Conservation (phyloP, 805 yeast genomes). For the Wickerhamiella vanderwaltii region DNA sequence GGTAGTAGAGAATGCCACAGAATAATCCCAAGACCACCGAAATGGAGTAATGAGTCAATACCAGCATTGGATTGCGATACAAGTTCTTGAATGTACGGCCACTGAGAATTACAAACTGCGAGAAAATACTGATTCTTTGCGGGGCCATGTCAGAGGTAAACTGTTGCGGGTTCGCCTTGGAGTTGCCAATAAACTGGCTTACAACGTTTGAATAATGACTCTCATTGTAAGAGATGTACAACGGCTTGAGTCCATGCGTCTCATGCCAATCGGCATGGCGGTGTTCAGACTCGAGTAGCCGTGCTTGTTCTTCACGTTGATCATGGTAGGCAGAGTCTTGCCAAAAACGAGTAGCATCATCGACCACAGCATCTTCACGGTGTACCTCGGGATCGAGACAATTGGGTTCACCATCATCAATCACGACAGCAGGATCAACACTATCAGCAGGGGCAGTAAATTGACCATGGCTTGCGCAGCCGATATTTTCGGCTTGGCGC, state of each 20-base stretch:
- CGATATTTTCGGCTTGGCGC: background rate
- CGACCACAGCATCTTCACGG: constrained; percentile 16
- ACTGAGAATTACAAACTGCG: constrained; percentile 63
- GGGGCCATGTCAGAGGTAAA: constrained; percentile 17
- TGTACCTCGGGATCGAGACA: constrained; percentile 18
- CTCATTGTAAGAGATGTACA: constrained; percentile 24
- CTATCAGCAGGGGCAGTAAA: background rate
- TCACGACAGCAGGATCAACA: background rate
- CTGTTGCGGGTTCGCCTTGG: constrained; percentile 4
- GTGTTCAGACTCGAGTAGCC: constrained; percentile 9
- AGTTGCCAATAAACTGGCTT: constrained; percentile 19
- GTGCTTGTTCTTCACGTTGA: constrained; percentile 10
- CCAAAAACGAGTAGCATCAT: constrained; percentile 21
- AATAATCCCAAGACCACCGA: constrained; percentile 67
- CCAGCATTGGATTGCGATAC: constrained; percentile 82
- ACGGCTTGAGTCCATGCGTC: constrained; percentile 22
- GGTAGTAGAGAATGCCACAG: constrained; percentile 75
- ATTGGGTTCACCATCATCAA: constrained; percentile 11
- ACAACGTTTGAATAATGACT: constrained; percentile 17
- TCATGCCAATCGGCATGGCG: constrained; percentile 15
- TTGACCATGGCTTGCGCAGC: background rate
- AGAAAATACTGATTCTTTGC: constrained; percentile 44
- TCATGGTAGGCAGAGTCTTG: constrained; percentile 20
- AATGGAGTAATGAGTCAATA: constrained; percentile 70
- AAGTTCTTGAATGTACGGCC: constrained; percentile 84